A percentile compares a stretch with the other conserved stretches of the same genome.
phyloP scores from a whole-genome alignment of 768 basidiomycete species.

The Tylopilus plumbeoviolaceoides region DNA sequence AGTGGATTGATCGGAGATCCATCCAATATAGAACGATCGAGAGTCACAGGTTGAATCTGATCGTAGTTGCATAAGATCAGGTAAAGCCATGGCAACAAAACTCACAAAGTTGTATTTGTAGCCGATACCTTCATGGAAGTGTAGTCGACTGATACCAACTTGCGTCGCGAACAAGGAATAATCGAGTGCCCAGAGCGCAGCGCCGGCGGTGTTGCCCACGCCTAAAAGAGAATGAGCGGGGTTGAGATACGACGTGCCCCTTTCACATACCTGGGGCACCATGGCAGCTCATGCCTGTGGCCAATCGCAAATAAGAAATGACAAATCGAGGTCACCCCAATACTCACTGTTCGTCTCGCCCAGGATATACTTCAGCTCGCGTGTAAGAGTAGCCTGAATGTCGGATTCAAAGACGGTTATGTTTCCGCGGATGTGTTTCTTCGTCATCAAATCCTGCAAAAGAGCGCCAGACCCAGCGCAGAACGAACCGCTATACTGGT shows the following conservation, averaged over 20 bases:
- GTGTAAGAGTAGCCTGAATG: conserved; percentile 43
- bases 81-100: background rate
- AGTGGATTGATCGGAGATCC: conserved; percentile 49
- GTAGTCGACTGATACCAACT: conserved; percentile 49
- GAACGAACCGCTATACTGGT: conserved; percentile 55
- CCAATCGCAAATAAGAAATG: conserved; percentile 1
- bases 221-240: conserved; percentile 30
- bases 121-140: conserved; percentile 66
- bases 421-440: conserved; percentile 53
- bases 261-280: conserved; percentile 29
- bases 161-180: conserved; percentile 58
- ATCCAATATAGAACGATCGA: conserved; percentile 56
- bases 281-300: conserved; percentile 33
- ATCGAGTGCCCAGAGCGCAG: conserved; percentile 65
- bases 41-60: conserved; percentile 59
- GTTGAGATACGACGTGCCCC: background rate
- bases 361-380: conserved; percentile 53
- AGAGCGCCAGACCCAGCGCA: conserved; percentile 51
- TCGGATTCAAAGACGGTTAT: conserved; percentile 49
- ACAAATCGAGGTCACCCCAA: conserved; percentile 19
- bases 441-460: conserved; percentile 64
- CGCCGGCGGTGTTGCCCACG: conserved; percentile 68
- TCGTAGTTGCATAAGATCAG: conserved; percentile 2
- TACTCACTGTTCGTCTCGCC: conserved; percentile 59
- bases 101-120: conserved; percentile 65